phyloP scores from a whole-genome alignment of 805 yeast species.

The Kluyveromyces siamensis region DNA sequence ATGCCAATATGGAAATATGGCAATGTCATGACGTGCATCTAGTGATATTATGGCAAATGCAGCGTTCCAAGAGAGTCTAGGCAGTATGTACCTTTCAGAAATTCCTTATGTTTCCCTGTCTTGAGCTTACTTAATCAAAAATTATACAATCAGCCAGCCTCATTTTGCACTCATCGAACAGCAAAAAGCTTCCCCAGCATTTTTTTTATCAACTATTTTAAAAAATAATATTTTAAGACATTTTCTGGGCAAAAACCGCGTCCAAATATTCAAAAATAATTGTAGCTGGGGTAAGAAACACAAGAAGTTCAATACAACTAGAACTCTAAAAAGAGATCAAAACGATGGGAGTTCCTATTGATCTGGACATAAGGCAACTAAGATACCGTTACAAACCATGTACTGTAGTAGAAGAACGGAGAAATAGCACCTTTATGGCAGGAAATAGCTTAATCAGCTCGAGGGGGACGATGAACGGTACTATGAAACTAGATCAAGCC shows the following conservation, averaged over 20 bases:
- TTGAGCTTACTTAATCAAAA: background rate
- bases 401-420: background rate
- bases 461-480: conserved; percentile 2
- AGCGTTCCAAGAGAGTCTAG: too few species aligned
- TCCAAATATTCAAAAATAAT: background rate
- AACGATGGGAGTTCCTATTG: conserved; percentile 3
- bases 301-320: background rate
- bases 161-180: background rate
- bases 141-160: background rate
- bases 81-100: background rate
- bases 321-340: background rate
- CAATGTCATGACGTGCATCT: too few species aligned
- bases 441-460: conserved; percentile 1
- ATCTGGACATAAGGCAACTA: background rate
- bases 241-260: too few species aligned
- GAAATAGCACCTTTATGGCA: background rate
- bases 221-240: background rate
- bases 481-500: background rate
- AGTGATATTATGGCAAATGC: too few species aligned
- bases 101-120: background rate
- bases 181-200: background rate
- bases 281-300: background rate
- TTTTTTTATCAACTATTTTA: background rate
- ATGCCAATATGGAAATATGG: too few species aligned
- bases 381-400: background rate